A percentile compares a stretch with the other conserved stretches of the same genome.
Evolutionary conservation across 306 rosid genomes (phyloP).

Genomic region (Hippophae tibetana): DNA sequence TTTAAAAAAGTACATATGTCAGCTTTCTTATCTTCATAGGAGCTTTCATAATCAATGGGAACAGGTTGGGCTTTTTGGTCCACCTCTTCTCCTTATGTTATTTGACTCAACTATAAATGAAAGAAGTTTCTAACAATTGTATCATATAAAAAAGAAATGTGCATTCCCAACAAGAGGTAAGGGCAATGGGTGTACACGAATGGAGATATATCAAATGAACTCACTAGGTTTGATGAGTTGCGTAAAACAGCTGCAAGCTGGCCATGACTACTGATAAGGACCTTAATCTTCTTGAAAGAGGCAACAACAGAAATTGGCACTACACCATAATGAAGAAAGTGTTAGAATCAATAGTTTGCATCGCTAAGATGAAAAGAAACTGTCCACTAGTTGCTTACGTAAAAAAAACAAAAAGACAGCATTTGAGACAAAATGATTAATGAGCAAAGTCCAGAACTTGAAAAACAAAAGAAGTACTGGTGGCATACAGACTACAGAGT

Average conservation of each 20-base stretch:
- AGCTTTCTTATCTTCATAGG: no score
- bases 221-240: constrained; percentile 85
- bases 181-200: not conserved
- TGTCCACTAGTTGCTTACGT: not conserved
- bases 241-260: constrained; percentile 79
- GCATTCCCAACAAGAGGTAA: not conserved
- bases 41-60: no score
- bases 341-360: constrained; percentile 19
- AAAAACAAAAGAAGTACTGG: not conserved
- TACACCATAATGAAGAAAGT: constrained; percentile 26
- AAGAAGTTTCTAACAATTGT: no score
- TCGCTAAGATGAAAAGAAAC: constrained; percentile 3
- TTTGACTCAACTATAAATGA: no score
- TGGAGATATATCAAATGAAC: constrained; percentile 20
- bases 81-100: no score
- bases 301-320: constrained; percentile 95
- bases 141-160: not conserved
- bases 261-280: constrained; percentile 55
- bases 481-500: not conserved
- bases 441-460: constrained; percentile 1
- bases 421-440: constrained; percentile 5
- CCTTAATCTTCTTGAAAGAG: constrained; percentile 97
- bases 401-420: not conserved
- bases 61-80: no score
- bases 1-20: not conserved